Base-by-base conservation (phyloP, 306 rosid genomes). In the Coriaria nepalensis region DNA sequence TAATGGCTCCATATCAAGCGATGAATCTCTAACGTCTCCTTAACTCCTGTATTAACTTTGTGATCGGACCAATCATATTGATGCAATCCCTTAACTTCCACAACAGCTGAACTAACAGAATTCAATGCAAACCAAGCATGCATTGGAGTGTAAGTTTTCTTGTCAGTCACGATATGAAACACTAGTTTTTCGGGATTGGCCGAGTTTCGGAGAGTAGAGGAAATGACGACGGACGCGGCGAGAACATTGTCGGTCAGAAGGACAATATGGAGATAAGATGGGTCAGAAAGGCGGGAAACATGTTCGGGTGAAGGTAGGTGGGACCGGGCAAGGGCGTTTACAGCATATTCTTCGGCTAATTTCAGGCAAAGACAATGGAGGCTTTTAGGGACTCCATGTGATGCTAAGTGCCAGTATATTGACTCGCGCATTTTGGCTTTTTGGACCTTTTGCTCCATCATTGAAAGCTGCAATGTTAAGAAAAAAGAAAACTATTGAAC, bases 41-140 rank as follows among this genome's bases (percentile, higher is more conserved):
- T 74, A 59, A 87, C 78, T 51, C 70, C 77, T 52, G 68, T 59
- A 62, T 83, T 87, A 50, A 80, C 84, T 55, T 75, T 82, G 66
- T 75, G 76, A 52, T 20, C 29, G 29, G 94, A 72, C 96, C 96
- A 87, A 15, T 87, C 96, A 41, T 78, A 83, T 46, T 87, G 96
- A 69, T 87, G 94, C 45, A 87, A 74, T 59, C 96, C 94, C 74
- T 58, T 83, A 29, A 87, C 86, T 76, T 87, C 94, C 65, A 83
- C 93, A 42, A 68, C 80, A 10, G 78, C 87, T 50, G 82, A 61
- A 56, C 67, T 63, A 52, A 83, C 7, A 37, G 77, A 68, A 74
- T 80, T 75, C 51, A 67, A 68, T 52, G 96, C 94, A 69, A 87
- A 87, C 96, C 94, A 87, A n/a, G 96, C 82, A 64, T 87, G 94